phyloP scores from a whole-genome alignment of 495 filamentous ascomycete species.

The Penicillium coprophilum region DNA sequence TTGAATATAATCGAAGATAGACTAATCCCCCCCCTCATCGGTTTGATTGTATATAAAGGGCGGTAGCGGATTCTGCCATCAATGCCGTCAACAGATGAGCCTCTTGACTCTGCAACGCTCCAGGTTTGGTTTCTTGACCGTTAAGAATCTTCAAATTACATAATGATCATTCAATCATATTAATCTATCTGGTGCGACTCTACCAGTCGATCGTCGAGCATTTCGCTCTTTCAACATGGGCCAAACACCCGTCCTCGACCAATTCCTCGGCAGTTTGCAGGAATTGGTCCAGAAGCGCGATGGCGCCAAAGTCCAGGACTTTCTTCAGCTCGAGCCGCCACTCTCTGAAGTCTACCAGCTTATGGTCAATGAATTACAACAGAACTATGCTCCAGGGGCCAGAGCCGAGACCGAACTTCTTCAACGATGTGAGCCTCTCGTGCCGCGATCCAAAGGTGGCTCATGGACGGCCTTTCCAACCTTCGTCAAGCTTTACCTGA shows the following conservation, averaged over 20 bases:
- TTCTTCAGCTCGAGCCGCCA: slow-evolving; percentile 64
- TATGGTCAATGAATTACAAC: slow-evolving; percentile 64
- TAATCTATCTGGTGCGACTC: background rate
- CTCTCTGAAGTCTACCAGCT: slow-evolving; percentile 62
- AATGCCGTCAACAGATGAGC: slow-evolving; percentile 2
- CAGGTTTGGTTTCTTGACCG: background rate
- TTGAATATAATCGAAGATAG: background rate
- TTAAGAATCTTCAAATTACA: background rate
- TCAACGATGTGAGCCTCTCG: slow-evolving; percentile 52
- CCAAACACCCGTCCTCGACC: slow-evolving; percentile 50
- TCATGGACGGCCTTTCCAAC: slow-evolving; percentile 72
- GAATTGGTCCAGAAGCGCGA: slow-evolving; percentile 55
- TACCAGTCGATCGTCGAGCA: background rate
- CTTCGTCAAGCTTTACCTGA: slow-evolving; percentile 76
- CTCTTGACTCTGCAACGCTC: background rate
- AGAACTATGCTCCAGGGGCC: slow-evolving; percentile 50
- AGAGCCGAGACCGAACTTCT: slow-evolving; percentile 55
- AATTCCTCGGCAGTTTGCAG: slow-evolving; percentile 56
- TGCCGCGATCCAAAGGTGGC: slow-evolving; percentile 60
- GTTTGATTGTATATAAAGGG: slow-evolving; percentile 8
- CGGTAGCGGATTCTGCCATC: slow-evolving; percentile 9
- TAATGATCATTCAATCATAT: slow-evolving; percentile 2
- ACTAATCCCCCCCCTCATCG: background rate
- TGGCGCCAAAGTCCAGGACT: slow-evolving; percentile 55
- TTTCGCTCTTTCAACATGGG: slow-evolving; percentile 22